These are phyloP conservation scores for Thalia dealbata DNA, from an alignment of 176 grass and related monocot species.

Conservation along the genomic window DNA sequence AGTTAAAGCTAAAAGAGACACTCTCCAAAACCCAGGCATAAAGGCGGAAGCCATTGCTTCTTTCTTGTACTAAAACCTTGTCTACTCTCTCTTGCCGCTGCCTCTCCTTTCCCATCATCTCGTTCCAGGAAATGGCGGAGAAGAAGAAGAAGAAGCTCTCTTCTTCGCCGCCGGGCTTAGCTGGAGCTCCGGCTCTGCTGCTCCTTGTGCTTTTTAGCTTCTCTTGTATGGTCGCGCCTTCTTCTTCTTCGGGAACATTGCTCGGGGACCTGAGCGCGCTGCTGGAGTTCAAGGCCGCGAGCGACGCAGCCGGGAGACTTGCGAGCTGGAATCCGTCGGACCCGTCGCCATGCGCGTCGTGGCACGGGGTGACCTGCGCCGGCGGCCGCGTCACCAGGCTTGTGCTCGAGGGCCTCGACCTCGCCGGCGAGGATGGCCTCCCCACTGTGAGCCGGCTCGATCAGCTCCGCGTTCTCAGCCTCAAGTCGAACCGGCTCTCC, in stretches of 20 bases:
- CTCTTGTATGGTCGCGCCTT: neutral
- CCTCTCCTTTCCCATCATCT: neutral
- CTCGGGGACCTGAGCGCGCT: conserved; percentile 47
- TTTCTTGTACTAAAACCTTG: neutral
- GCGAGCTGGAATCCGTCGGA: conserved; percentile 45
- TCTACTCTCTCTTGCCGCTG: neutral
- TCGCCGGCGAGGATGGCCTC: conserved; percentile 40
- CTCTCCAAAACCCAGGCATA: neutral
- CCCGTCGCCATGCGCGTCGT: conserved; percentile 46
- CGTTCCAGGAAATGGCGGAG: neutral
- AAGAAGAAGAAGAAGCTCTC: neutral
- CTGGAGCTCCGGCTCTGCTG: neutral
- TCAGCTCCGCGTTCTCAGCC: conserved; percentile 67
- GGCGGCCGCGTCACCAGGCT: conserved; percentile 61
- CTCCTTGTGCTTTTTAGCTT: neutral
- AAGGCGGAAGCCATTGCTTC: neutral
- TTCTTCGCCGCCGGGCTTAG: neutral
- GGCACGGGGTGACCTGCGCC: conserved; percentile 53
- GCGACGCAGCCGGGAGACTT: conserved; percentile 35
- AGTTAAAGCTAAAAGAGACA: neutral
- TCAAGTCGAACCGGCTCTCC: conserved; percentile 56
- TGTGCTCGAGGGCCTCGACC: conserved; percentile 51
- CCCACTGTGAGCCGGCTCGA: conserved; percentile 36
- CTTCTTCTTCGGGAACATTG: conserved; percentile 38
- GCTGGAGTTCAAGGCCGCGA: conserved; percentile 38